phyloP scores from a whole-genome alignment of 257 asterid species.

The Solanum piurae region DNA sequence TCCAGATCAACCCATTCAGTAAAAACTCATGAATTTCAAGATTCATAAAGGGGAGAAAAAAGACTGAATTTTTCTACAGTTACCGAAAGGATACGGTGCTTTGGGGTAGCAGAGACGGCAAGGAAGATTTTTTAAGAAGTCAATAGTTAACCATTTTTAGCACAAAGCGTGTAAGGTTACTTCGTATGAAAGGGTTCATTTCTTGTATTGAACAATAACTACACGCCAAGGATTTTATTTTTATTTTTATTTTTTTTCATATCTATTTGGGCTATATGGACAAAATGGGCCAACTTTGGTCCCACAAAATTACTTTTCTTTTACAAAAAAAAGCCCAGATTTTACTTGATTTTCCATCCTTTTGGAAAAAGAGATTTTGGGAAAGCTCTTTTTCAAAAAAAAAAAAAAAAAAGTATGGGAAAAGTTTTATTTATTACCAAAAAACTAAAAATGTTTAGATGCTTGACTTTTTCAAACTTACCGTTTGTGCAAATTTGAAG shows the following conservation, averaged over 20 bases:
- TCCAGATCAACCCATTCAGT: slow-evolving; percentile 19
- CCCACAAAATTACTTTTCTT: neutral
- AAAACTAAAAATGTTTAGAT: neutral
- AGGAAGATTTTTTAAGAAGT: slow-evolving; percentile 17
- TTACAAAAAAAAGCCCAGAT: neutral
- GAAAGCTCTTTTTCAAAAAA: neutral
- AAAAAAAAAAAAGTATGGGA: neutral
- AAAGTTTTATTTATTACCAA: neutral
- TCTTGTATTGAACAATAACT: neutral
- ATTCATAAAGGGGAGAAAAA: slow-evolving; percentile 3
- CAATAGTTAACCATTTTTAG: neutral
- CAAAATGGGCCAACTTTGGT: neutral
- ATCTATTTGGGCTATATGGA: neutral
- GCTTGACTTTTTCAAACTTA: neutral
- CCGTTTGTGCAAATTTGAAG: neutral
- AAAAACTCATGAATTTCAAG: slow-evolving; percentile 1
- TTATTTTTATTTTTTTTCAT: neutral
- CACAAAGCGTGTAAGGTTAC: neutral
- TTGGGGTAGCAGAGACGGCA: slow-evolving; percentile 18
- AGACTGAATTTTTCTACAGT: slow-evolving; percentile 14
- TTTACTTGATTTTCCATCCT: neutral
- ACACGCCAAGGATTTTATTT: neutral
- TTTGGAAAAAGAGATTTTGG: neutral
- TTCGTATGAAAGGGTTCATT: neutral
- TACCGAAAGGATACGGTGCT: neutral